Base-by-base conservation (phyloP, 2,329 filamentous ascomycete species). In the Verticillium klebahnii region DNA sequence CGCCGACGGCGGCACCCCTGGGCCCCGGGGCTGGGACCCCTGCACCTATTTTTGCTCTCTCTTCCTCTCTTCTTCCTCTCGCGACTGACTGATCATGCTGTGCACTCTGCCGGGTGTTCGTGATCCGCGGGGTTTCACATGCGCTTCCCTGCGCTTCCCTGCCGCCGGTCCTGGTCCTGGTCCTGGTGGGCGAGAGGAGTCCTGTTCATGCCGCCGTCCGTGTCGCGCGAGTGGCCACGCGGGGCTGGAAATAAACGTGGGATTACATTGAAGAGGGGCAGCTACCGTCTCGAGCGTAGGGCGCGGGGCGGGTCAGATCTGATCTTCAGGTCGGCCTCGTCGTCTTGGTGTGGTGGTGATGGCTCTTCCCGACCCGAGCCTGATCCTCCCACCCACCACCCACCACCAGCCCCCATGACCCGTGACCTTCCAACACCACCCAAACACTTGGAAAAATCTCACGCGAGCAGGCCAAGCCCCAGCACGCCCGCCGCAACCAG, bases 401-500 rank as follows among this genome's bases (percentile, higher is more conserved):
- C 34, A 36, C 5, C 50, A 29, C n/a, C 29, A 29, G 29, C 4
- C 14, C 50, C 23, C 23, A 2, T 23, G 23, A 23, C 23, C 23
- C 23, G 15, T 23, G 11, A 50, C 17, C 34, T 36, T 36, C 34
- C 34, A 36, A 36, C 14, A 36, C 34, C 34, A 1, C 34, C 34
- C 56, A 34, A 34, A 29, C 8, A 17, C 50, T 54, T 54, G 50
- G 50, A 25, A 29, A 17, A 17, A 19, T 52, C 54, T 36, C 29
- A 34, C 45, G 12, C n/a, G 3, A 52, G 19, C 15, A 60, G 15
- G 14, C 58, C 58, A 9, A 60, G n/a, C 8, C 52, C 59, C 4
- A 60, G 12, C 8, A 56, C 55, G 9, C 57, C 63, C 19, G 57
- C 60, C 14, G 56, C 61, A 15, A 57, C 59, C 15, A 57, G n/a